Evolutionary conservation across 2,329 filamentous ascomycete genomes (phyloP).

Genomic region (Colletotrichum sp.): DNA sequence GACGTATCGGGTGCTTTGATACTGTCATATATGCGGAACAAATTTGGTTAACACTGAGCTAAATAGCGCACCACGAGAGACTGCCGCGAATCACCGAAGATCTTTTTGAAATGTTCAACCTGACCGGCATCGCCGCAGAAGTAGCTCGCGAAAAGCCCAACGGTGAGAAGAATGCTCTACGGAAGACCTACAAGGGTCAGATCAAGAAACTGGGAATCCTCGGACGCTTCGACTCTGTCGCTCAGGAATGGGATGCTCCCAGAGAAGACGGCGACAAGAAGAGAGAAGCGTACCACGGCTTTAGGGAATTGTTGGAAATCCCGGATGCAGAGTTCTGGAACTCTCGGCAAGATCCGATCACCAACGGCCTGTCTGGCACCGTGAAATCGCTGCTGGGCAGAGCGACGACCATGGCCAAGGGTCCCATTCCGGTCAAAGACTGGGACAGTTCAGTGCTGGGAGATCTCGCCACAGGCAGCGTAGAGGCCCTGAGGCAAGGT

Average conservation of each 20-base stretch:
- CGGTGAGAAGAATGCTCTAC: constrained; percentile 69
- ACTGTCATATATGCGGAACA: constrained; percentile 28
- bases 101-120: constrained; percentile 62
- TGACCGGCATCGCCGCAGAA: constrained; percentile 62
- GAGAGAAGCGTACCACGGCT: constrained; percentile 53
- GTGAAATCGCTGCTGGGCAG: constrained; percentile 49
- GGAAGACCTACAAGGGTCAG: constrained; percentile 73
- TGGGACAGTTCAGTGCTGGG: constrained; percentile 67
- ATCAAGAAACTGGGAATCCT: constrained; percentile 68
- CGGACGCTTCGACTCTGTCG: constrained; percentile 64
- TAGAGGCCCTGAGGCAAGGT: constrained; percentile 41
- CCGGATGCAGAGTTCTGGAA: constrained; percentile 42
- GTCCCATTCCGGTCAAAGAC: constrained; percentile 55
- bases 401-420: constrained; percentile 63
- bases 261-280: constrained; percentile 56
- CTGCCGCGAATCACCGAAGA: constrained; percentile 58
- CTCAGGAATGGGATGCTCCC: constrained; percentile 48
- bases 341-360: constrained; percentile 53
- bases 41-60: constrained; percentile 49
- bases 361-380: constrained; percentile 53
- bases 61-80: constrained; percentile 53
- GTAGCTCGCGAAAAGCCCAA: constrained; percentile 69
- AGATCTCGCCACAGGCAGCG: constrained; percentile 51
- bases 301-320: constrained; percentile 54
- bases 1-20: constrained; percentile 9